These are phyloP conservation scores for Mycena vulgaris DNA, from an alignment of 768 basidiomycete species.

Conservation along the genomic window DNA sequence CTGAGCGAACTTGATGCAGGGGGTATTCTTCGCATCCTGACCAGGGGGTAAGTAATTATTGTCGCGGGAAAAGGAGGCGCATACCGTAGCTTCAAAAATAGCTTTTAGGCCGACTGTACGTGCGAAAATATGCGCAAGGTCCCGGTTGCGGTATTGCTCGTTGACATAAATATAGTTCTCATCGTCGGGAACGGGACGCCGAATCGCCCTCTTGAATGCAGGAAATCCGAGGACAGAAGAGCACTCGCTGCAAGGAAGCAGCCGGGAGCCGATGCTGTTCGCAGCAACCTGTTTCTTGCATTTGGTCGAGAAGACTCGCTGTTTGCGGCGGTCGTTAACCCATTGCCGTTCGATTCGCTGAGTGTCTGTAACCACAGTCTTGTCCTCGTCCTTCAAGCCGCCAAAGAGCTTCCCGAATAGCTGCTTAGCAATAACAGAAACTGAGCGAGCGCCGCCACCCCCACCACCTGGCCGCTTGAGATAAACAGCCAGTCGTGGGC, in stretches of 20 bases:
- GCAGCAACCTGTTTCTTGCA: not conserved
- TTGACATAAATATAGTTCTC: constrained; percentile 5
- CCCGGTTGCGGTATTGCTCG: not conserved
- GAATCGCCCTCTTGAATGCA: not conserved
- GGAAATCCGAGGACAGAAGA: not conserved
- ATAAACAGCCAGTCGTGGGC: not conserved
- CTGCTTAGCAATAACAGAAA: not conserved
- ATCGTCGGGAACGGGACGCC: not conserved
- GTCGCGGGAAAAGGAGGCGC: not conserved
- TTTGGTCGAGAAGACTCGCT: not conserved
- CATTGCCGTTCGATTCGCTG: not conserved
- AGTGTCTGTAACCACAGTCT: not conserved
- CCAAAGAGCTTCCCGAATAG: not conserved
- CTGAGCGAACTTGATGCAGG: constrained; percentile 28
- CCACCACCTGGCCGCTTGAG: not conserved
- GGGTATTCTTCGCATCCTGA: constrained; percentile 1
- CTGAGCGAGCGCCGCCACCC: not conserved
- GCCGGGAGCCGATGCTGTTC: not conserved
- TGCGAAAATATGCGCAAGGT: not conserved
- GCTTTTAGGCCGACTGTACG: not conserved
- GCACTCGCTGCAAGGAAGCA: constrained; percentile 1
- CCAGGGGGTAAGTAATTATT: no score
- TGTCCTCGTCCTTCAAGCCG: not conserved
- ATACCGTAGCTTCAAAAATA: not conserved
- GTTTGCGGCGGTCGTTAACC: constrained; percentile 1